Base-by-base conservation (phyloP, 2,329 filamentous ascomycete genomes). In the Lasiodiplodia sp. region DNA sequence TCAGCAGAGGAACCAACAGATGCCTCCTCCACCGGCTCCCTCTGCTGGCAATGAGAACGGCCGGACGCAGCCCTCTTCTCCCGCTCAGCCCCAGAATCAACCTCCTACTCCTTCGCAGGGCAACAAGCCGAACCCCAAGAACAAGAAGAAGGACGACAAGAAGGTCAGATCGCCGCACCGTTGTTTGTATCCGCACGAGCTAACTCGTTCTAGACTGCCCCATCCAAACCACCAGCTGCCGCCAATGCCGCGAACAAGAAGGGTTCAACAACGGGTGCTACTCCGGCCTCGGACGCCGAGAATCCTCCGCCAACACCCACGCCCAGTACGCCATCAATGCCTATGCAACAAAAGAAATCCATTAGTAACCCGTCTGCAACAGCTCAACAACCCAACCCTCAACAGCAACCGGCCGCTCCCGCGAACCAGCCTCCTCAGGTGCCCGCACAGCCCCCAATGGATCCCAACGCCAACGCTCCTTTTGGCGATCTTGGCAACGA, bases 101-200 rank as follows among this genome's bases (percentile, higher is more conserved):
- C 92, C 92, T 0, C 92, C 92, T 1, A 96, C 92, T 4, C 92
- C 92, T 1, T 90, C 88, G 64, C 91, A 93, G 76, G 79, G 84
- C 1, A 90, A 89, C 76, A 95, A 95, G 83, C 80, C 90, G 4
- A 89, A 88, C 1, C 94, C 93, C 72, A 70, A 70, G 79, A 95
- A 95, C 86, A 92, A 93, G 83, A 88, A 89, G 38, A 83, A 81
- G 5, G 91, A 90, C 79, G 86, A 83, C 70, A 91, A 90, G 79
- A 92, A 93, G 89, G 91, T 92, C 86, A 82, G 83, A 40, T n/a
- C 6, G 51, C 8, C 8, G 34, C 11, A 11, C n/a, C 3, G 23
- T 51, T 1, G 38, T 14, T 14, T 16, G n/a, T 52, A 10, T 53
- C 11, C 34, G 12, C n/a, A 10, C 52, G 14, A 44, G 16, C 66